Conservation (phyloP, 371 early-diverging fungal genomes). For the Apophysomyces ossiformis region DNA sequence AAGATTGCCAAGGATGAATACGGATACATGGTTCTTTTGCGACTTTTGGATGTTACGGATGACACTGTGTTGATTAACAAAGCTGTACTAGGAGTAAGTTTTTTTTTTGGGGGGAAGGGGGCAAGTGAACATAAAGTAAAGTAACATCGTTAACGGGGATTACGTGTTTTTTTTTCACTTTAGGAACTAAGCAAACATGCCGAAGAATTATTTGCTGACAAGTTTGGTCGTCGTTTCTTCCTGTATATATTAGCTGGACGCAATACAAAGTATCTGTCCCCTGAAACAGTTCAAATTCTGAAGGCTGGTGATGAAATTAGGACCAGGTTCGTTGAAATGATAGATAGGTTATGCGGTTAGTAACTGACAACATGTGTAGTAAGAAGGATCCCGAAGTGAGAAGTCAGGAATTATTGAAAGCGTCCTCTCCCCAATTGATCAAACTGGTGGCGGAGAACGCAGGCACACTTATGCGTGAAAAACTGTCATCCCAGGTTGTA, state of each 20-base stretch:
- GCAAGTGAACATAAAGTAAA: background rate
- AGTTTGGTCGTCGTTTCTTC: conserved; percentile 77
- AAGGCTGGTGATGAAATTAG: conserved; percentile 67
- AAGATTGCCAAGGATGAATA: conserved; percentile 91
- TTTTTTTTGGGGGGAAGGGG: no score
- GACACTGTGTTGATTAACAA: conserved; percentile 92
- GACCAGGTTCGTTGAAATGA: conserved; percentile 38
- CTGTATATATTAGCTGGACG: conserved; percentile 78
- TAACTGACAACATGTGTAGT: conserved; percentile 31
- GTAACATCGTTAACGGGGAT: background rate
- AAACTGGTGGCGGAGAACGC: conserved; percentile 62
- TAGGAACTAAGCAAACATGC: conserved; percentile 60
- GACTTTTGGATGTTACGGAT: conserved; percentile 88
- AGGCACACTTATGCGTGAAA: conserved; percentile 57
- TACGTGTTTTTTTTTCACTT: background rate
- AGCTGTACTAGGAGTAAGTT: conserved; percentile 67
- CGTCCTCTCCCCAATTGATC: conserved; percentile 63
- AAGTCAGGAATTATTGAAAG: conserved; percentile 63
- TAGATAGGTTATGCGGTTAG: background rate
- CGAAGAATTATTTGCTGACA: conserved; percentile 65
- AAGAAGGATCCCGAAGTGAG: conserved; percentile 75
- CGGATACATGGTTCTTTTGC: conserved; percentile 86
- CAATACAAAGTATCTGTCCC: conserved; percentile 70
- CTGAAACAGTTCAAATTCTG: conserved; percentile 65
- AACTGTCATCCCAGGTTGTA: conserved; percentile 72